Conservation (phyloP, 2,329 filamentous ascomycete genomes). For the Pseudopithomyces chartarum region DNA sequence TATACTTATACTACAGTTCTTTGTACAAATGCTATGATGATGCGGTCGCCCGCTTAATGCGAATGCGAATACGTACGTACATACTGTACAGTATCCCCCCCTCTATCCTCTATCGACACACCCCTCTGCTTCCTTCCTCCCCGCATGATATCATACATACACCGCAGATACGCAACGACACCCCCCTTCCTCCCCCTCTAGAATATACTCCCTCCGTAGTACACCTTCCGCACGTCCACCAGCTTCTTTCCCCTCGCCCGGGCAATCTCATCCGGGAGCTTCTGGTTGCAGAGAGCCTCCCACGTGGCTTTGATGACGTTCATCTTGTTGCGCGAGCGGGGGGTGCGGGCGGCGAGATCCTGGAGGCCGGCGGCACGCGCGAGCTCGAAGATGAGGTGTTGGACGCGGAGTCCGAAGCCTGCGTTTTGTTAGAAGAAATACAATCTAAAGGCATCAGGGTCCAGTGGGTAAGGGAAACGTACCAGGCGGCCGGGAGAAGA, state of each 20-base stretch:
- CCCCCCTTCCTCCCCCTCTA: slow-evolving; percentile 11
- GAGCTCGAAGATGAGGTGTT: slow-evolving; percentile 93
- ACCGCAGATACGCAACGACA: background rate
- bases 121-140: background rate
- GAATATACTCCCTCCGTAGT: slow-evolving; percentile 74
- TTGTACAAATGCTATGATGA: slow-evolving; percentile 18
- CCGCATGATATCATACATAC: slow-evolving; percentile 19
- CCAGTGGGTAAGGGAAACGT: slow-evolving; percentile 43
- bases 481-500: slow-evolving; percentile 88
- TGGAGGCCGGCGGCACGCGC: slow-evolving; percentile 83
- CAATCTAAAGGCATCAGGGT: too few species aligned
- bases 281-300: slow-evolving; percentile 80
- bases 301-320: slow-evolving; percentile 94
- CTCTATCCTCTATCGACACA: background rate
- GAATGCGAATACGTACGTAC: slow-evolving; percentile 11
- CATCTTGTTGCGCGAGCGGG: slow-evolving; percentile 91
- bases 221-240: slow-evolving; percentile 95
- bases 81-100: slow-evolving; percentile 17
- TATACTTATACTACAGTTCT: slow-evolving; percentile 24
- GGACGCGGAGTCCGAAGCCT: slow-evolving; percentile 95
- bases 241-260: slow-evolving; percentile 90
- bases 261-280: slow-evolving; percentile 86
- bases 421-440: background rate
- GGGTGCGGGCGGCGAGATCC: slow-evolving; percentile 82
- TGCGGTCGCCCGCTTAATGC: slow-evolving; percentile 13